These are phyloP conservation scores for Naganishia onofrii DNA, from an alignment of 768 basidiomycete species.

Conservation along the genomic window DNA sequence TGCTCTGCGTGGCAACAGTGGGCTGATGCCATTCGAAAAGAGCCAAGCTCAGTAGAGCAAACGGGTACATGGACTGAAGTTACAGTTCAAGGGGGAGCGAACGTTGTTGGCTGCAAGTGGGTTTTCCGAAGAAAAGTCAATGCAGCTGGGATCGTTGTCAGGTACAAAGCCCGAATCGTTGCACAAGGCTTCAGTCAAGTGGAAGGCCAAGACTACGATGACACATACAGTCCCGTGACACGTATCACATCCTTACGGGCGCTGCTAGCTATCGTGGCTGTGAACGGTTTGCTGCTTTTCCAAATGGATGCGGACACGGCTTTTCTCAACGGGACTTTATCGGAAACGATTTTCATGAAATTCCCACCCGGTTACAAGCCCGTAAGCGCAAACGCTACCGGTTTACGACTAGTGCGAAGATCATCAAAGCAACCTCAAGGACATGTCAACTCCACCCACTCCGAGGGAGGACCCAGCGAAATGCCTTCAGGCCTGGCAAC, in stretches of 20 bases:
- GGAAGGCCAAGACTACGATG: constrained; percentile 14
- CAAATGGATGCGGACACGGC: constrained; percentile 17
- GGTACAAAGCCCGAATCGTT: constrained; percentile 53
- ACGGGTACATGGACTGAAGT: constrained; percentile 52
- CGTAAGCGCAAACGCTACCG: not conserved
- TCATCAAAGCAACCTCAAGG: too few relatives aligned
- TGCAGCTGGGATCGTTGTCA: constrained; percentile 49
- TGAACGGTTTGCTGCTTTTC: not conserved
- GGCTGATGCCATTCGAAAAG: constrained; percentile 39
- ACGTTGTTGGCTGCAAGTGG: constrained; percentile 54
- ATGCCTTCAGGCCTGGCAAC: not conserved
- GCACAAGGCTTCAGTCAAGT: constrained; percentile 10
- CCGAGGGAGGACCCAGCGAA: too few relatives aligned
- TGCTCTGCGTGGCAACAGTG: constrained; percentile 31
- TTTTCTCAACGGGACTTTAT: constrained; percentile 10
- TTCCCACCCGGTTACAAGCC: constrained; percentile 9
- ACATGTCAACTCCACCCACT: too few relatives aligned
- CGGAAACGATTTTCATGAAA: not conserved
- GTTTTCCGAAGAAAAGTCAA: constrained; percentile 56
- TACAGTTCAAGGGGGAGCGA: constrained; percentile 41
- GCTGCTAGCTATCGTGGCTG: constrained; percentile 1
- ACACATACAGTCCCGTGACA: constrained; percentile 6
- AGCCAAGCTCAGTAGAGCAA: constrained; percentile 39
- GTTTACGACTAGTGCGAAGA: constrained; percentile 6
- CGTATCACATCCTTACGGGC: not conserved